Evolutionary conservation across 768 basidiomycete genomes (phyloP).

Genomic region (Rhizopogon salebrosus): DNA sequence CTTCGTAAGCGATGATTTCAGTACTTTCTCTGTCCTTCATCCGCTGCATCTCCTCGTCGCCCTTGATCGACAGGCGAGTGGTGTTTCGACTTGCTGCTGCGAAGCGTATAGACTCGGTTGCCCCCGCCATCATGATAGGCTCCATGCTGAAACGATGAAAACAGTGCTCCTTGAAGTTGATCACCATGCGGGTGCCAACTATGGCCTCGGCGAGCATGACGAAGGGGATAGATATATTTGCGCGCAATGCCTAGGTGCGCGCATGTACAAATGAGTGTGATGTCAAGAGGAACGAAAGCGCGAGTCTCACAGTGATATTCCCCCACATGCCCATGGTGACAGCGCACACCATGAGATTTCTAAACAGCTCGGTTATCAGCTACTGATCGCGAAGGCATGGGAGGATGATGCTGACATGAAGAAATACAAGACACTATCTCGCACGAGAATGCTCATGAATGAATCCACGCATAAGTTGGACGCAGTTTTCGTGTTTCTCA

Average conservation of each 20-base stretch:
- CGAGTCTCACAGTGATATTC: conserved; percentile 15
- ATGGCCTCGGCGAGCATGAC: conserved; percentile 27
- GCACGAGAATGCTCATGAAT: conserved; percentile 19
- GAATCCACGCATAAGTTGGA: conserved; percentile 8
- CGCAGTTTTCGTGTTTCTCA: conserved; percentile 1
- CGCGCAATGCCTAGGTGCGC: conserved; percentile 15
- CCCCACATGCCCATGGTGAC: conserved; percentile 24
- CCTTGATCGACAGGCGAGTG: conserved; percentile 5
- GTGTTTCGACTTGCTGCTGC: conserved; percentile 3
- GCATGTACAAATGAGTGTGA: not conserved
- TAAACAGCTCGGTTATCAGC: conserved; percentile 4
- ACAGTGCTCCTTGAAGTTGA: conserved; percentile 27
- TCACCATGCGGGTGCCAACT: conserved; percentile 26
- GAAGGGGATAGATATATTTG: conserved; percentile 26
- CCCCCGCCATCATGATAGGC: conserved; percentile 1
- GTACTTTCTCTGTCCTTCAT: not conserved
- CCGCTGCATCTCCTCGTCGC: conserved; percentile 1
- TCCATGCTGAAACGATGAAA: conserved; percentile 6
- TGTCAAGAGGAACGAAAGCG: not conserved
- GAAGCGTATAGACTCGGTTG: conserved; percentile 13
- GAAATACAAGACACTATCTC: conserved; percentile 28
- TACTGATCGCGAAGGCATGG: too few species aligned
- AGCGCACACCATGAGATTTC: conserved; percentile 20
- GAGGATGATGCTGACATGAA: conserved; percentile 19
- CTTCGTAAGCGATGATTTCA: not conserved